These are phyloP conservation scores for Candolleomyces eurysporus DNA, from an alignment of 768 basidiomycete genomes.

Conservation along the genomic window DNA sequence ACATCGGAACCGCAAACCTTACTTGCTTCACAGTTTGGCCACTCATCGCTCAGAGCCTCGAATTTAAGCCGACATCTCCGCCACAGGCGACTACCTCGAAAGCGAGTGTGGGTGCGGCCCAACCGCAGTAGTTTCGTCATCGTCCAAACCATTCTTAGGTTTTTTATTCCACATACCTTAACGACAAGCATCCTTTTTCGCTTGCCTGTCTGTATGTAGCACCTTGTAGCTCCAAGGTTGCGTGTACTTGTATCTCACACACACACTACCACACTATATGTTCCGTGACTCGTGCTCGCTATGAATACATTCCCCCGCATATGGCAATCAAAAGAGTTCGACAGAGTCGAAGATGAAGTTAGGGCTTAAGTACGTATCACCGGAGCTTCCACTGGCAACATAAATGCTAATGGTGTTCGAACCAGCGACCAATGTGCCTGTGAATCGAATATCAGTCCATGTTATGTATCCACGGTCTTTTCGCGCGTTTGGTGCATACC, in stretches of 20 bases:
- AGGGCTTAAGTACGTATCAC: constrained; percentile 42
- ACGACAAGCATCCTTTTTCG: constrained; percentile 1
- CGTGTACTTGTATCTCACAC: background rate
- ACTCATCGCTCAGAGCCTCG: constrained; percentile 58
- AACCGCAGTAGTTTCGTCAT: background rate
- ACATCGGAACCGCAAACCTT: background rate
- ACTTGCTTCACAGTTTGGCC: constrained; percentile 54
- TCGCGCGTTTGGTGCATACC: constrained; percentile 15
- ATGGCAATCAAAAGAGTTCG: constrained; percentile 30
- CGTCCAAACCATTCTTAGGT: background rate
- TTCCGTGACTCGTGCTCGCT: too few species aligned
- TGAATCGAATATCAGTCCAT: background rate
- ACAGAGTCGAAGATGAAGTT: constrained; percentile 45
- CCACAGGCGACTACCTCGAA: constrained; percentile 9
- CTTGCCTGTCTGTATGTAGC: background rate
- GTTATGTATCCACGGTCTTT: background rate
- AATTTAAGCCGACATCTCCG: constrained; percentile 46
- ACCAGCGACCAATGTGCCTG: constrained; percentile 32
- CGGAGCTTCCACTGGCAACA: constrained; percentile 42
- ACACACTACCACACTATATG: too few species aligned
- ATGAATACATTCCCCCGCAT: too few species aligned
- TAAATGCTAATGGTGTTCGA: constrained; percentile 43
- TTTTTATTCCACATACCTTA: background rate
- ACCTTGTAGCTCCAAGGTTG: background rate
- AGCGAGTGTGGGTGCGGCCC: constrained; percentile 15